Base-by-base conservation (phyloP, 352 stramenopile species). In the Globisporangium sylvaticum region DNA sequence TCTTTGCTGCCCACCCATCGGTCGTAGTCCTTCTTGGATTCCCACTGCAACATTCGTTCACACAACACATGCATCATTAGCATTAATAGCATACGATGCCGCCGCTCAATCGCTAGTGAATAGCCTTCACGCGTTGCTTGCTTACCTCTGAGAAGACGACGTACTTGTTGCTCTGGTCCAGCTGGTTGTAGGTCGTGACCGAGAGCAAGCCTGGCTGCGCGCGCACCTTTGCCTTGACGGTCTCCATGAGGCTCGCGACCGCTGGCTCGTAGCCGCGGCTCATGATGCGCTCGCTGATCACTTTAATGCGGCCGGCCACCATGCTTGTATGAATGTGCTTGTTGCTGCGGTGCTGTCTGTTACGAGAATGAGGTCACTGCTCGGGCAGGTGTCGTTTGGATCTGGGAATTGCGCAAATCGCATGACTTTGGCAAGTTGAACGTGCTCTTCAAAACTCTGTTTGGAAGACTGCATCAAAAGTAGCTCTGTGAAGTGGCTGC, bases 271-370 rank as follows among this genome's bases (percentile, higher is more conserved):
- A 94, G 60, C 88, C 88, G 61, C 86, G 88, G 68, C 81, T 91
- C 88, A 96, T 96, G 66, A 96, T 87, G 73, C 88, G 84, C 79
- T 96, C 88, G 32, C 84, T 92, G 58, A 96, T 83, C 58, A 96
- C 88, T 62, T 75, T 81, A 55, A 91, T 69, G 25, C 79, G 81
- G 32, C 76, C 75, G 55, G 58, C 80, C 73, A 88, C 83, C 25
- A 48, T 48, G 39, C 15, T 0, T 77, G 48, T 32, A 29, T 48
- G 12, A 44, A 18, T 71, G 14, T 52, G 25, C 22, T 18, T 59
- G 48, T 50, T 48, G n/a, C 4, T 44, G 12, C 14, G 18, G 37
- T 44, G 37, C 37, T 44, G 37, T 44, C 37, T 31, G 15, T 15
- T 52, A 53, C 2, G 22, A 32, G 18, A 42, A 25, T 59, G 29